Conservation (phyloP, 441 rosid species). For the Aleurites moluccanus region DNA sequence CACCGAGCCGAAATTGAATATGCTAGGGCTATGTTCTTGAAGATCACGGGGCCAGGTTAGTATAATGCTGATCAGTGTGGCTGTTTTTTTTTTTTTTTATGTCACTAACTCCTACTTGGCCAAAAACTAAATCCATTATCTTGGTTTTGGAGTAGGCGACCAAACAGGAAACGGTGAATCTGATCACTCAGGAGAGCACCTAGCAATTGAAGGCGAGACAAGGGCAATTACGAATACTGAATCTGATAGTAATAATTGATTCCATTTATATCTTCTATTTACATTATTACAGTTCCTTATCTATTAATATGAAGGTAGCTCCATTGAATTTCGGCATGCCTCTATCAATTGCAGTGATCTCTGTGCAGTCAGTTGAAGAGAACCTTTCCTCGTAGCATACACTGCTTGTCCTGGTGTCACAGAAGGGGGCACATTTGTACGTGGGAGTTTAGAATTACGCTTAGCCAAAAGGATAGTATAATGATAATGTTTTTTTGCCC, state of each 20-base stretch:
- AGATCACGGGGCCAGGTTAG: constrained; percentile 51
- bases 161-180: constrained; percentile 20
- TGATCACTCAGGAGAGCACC: constrained; percentile 10
- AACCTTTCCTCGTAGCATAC: too few relatives aligned
- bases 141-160: constrained; percentile 14
- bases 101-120: neutral
- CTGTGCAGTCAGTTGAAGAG: neutral
- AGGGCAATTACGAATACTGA: constrained; percentile 8
- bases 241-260: constrained; percentile 1
- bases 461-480: neutral
- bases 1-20: constrained; percentile 58
- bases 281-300: neutral
- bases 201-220: constrained; percentile 24
- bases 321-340: neutral
- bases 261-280: neutral
- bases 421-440: neutral
- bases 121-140: neutral
- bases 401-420: neutral
- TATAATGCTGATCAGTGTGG: neutral
- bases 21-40: constrained; percentile 38
- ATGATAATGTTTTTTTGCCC: neutral
- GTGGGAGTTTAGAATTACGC: neutral
- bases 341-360: neutral
- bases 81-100: neutral
- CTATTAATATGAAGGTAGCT: neutral